Conservation (phyloP, 192 early-diverging fungal species). For the Coemansia sp. region DNA sequence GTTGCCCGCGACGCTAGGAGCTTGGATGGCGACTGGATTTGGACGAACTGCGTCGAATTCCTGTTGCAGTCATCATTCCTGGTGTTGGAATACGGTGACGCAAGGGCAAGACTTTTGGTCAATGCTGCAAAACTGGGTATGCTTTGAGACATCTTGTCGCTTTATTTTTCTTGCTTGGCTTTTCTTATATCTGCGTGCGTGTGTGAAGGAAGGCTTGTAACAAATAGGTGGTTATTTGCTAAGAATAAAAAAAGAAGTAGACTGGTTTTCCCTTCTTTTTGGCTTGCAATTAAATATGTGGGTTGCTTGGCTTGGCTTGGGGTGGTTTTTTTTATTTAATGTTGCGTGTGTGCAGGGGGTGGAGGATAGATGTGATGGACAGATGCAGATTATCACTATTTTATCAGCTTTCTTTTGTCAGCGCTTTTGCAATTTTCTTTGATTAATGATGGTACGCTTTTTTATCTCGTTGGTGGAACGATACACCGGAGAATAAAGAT, state of each 20-base stretch:
- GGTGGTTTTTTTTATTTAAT: slow-evolving; percentile 7
- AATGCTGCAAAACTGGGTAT: slow-evolving; percentile 11
- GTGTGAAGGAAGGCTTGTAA: background rate
- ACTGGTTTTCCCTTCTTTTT: background rate
- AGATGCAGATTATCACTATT: background rate
- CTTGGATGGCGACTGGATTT: background rate
- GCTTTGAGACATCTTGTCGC: slow-evolving; percentile 6
- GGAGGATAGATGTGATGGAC: background rate
- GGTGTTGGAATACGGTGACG: background rate
- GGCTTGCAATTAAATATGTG: no score
- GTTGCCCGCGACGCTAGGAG: slow-evolving; percentile 6
- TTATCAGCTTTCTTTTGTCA: background rate
- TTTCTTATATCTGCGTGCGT: background rate
- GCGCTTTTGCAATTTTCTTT: background rate
- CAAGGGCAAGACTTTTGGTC: slow-evolving; percentile 3
- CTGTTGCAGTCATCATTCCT: background rate
- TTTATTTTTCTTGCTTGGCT: background rate
- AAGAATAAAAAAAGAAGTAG: background rate
- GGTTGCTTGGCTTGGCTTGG: background rate
- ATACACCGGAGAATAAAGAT: background rate
- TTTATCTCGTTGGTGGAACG: background rate
- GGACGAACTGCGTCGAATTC: background rate
- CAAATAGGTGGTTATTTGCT: background rate
- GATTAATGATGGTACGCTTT: background rate
- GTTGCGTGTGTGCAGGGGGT: no score